phyloP scores from a whole-genome alignment of 225 moss, liverwort and hornwort species.

The Climacium dendroides region DNA sequence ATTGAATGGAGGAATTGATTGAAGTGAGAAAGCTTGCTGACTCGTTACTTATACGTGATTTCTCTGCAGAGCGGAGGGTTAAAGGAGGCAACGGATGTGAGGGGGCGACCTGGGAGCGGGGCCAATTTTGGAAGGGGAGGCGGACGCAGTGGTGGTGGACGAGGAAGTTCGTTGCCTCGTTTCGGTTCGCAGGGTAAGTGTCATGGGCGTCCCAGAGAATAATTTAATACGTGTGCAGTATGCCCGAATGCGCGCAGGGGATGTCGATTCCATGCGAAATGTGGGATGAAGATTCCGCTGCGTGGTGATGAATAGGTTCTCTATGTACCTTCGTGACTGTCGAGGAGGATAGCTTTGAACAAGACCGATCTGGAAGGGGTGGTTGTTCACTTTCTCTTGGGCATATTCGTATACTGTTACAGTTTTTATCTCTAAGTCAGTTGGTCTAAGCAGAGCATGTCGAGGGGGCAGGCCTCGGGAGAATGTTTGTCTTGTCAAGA shows the following conservation, averaged over 20 bases:
- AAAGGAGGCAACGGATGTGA: conserved; percentile 52
- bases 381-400: neutral
- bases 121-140: conserved; percentile 49
- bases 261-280: neutral
- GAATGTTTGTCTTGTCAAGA: neutral
- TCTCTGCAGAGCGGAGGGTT: conserved; percentile 28
- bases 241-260: neutral
- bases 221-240: neutral
- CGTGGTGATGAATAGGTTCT: neutral
- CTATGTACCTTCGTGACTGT: neutral
- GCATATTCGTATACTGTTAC: no score
- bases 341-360: neutral
- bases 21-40: neutral
- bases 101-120: conserved; percentile 51
- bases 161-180: conserved; percentile 60
- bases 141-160: conserved; percentile 66
- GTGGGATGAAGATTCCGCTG: neutral
- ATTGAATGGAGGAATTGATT: neutral
- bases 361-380: neutral
- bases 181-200: conserved; percentile 37
- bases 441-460: neutral
- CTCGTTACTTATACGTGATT: neutral
- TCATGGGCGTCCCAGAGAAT: neutral
- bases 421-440: neutral
- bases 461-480: neutral